phyloP scores from a whole-genome alignment of 352 stramenopile genomes.

The Hyaloperonospora brassicae region DNA sequence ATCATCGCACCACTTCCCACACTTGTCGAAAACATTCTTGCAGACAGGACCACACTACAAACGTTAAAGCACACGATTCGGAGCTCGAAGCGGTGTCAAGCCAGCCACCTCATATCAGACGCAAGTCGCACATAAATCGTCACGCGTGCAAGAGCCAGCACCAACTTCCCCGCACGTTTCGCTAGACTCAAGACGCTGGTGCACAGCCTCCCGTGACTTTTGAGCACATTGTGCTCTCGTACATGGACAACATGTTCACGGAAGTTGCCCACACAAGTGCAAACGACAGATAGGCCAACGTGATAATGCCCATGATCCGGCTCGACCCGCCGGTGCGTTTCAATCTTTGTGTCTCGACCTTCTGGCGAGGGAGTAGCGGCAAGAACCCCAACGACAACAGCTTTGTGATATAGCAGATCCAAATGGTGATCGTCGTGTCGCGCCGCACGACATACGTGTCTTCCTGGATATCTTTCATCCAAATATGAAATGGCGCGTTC shows the following conservation, averaged over 20 bases:
- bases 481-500: conserved; percentile 46
- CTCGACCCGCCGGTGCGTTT: conserved; percentile 35
- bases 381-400: conserved; percentile 41
- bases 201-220: conserved; percentile 47
- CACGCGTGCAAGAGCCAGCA: too few relatives aligned
- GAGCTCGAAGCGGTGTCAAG: too few relatives aligned
- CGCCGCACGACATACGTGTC: conserved; percentile 33
- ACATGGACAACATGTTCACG: conserved; percentile 47
- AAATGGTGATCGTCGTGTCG: conserved; percentile 53
- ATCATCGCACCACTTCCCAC: too few relatives aligned
- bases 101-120: too few relatives aligned
- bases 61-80: too few relatives aligned
- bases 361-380: conserved; percentile 42
- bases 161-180: too few relatives aligned
- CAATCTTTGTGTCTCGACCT: conserved; percentile 40
- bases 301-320: conserved; percentile 28
- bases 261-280: conserved; percentile 32
- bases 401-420: conserved; percentile 52
- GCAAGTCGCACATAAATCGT: too few relatives aligned
- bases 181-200: conserved; percentile 14
- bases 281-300: conserved; percentile 27
- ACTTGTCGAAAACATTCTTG: too few relatives aligned
- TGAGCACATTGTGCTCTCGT: conserved; percentile 46
- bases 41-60: too few relatives aligned
- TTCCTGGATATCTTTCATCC: conserved; percentile 36